Base-by-base conservation (phyloP, 2,329 filamentous ascomycete species). In the Neonectria sp. region DNA sequence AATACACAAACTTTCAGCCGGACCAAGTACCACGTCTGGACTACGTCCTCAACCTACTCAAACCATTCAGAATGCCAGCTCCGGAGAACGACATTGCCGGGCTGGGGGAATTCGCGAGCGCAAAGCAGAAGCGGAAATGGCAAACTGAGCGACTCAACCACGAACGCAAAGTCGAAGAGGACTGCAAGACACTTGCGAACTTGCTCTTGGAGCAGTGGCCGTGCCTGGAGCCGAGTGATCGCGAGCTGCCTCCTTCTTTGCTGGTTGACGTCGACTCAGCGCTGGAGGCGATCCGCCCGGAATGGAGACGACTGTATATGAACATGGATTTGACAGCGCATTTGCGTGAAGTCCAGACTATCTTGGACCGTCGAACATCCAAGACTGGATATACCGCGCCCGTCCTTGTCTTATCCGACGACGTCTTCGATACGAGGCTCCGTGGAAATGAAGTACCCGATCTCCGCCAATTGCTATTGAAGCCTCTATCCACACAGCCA, bases 161-260 rank as follows among this genome's bases (percentile, higher is more conserved):
- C 17, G 71, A 75, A 43, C 33, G 33, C 2, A 71, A 58, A 29
- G 73, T 73, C 4, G 74, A 75, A n/a, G 67, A 75, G 9, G 73
- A 76, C 43, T 73, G 68, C 37, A 71, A 71, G 24, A 58, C 56
- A 15, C 68, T 76, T 9, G 68, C 67, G 3, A 71, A 73, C 12
- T 70, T 75, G 31, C 65, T 76, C 4, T 45, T 76, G 9, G 48
- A 25, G 2, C 75, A 76, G 52, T 76, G 74, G 75, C 75, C 74
- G 15, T 75, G 74, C 27, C 9, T 73, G 3, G 71, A 76, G 21
- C 74, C 74, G 3, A 74, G 24, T 57, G 52, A 67, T 8, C 17
- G 48, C 9, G 71, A 65, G 2, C 29, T 76, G 2, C 43, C 67
- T 7, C 43, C 49, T 8, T 53, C 67, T 21, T 27, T 75, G 2